Conservation (phyloP, 306 rosid species). For the Ochetophila trinervis region DNA sequence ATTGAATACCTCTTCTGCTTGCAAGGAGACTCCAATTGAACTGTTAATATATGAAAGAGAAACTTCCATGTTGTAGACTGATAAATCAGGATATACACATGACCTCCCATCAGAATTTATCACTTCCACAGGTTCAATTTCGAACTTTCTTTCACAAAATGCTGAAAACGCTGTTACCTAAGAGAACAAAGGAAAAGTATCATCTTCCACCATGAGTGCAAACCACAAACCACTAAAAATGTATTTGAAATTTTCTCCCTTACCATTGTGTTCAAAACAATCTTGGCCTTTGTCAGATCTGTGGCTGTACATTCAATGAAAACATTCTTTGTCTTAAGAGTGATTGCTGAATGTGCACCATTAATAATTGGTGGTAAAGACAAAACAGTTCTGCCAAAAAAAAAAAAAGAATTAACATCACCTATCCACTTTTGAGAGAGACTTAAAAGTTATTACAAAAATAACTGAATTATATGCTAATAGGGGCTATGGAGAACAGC, state of each 20-base stretch:
- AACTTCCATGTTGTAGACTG: constrained; percentile 81
- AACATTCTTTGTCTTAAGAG: constrained; percentile 76
- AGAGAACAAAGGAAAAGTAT: constrained; percentile 21
- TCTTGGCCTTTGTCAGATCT: constrained; percentile 90
- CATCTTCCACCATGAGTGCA: constrained; percentile 20
- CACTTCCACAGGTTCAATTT: constrained; percentile 91
- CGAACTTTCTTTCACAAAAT: constrained; percentile 66
- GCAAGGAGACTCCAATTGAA: constrained; percentile 69
- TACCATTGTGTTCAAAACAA: constrained; percentile 91
- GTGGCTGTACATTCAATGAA: constrained; percentile 96
- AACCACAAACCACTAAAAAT: constrained; percentile 16
- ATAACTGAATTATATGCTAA: not conserved
- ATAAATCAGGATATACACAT: constrained; percentile 71
- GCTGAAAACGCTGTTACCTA: constrained; percentile 79
- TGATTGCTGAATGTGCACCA: constrained; percentile 91
- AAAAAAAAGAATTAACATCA: not conserved
- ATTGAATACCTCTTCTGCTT: constrained; percentile 65
- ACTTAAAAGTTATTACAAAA: constrained; percentile 1
- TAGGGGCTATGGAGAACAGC: not conserved
- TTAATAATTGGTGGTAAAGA: constrained; percentile 93
- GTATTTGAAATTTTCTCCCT: constrained; percentile 16
- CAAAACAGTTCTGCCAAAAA: constrained; percentile 66
- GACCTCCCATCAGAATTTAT: constrained; percentile 68
- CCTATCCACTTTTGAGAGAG: not conserved
- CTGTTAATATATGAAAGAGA: constrained; percentile 65